Conservation (phyloP, 768 basidiomycete species). For the Lentinula detonsa region DNA sequence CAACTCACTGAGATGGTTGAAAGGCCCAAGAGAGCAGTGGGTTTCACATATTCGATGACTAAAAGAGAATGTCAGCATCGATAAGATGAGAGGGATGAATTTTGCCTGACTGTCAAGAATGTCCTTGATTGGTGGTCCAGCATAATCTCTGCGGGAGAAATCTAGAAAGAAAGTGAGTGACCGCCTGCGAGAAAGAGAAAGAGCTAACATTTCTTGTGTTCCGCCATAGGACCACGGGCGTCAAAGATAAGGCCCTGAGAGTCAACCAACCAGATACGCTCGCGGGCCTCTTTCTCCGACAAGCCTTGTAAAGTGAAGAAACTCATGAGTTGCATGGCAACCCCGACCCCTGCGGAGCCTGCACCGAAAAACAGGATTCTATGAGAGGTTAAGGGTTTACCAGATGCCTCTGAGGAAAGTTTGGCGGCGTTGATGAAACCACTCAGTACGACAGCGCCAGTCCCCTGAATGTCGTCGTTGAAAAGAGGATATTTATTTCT, state of each 20-base stretch:
- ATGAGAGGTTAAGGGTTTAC: conserved; percentile 64
- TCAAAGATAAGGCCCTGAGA: conserved; percentile 73
- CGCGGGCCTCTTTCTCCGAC: conserved; percentile 60
- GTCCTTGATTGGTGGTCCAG: conserved; percentile 54
- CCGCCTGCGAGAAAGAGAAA: conserved; percentile 38
- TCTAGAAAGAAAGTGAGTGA: conserved; percentile 47
- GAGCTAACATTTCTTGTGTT: conserved; percentile 63
- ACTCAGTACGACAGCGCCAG: conserved; percentile 86
- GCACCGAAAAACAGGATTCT: conserved; percentile 94
- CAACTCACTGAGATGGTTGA: conserved; percentile 46
- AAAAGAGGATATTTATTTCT: conserved; percentile 73
- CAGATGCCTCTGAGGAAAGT: conserved; percentile 51
- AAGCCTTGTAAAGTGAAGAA: conserved; percentile 79
- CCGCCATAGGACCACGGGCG: conserved; percentile 58
- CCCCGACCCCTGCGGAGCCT: conserved; percentile 89
- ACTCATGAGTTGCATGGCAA: conserved; percentile 82
- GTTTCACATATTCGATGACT: conserved; percentile 63
- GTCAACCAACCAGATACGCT: conserved; percentile 70
- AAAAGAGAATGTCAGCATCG: background rate
- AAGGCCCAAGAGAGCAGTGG: conserved; percentile 73
- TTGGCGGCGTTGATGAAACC: conserved; percentile 88
- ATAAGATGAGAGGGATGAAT: background rate
- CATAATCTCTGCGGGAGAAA: conserved; percentile 68
- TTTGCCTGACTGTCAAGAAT: conserved; percentile 39
- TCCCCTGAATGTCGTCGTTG: conserved; percentile 90